These are phyloP conservation scores for Naganishia antarctica DNA, from an alignment of 768 basidiomycete species.

Conservation along the genomic window DNA sequence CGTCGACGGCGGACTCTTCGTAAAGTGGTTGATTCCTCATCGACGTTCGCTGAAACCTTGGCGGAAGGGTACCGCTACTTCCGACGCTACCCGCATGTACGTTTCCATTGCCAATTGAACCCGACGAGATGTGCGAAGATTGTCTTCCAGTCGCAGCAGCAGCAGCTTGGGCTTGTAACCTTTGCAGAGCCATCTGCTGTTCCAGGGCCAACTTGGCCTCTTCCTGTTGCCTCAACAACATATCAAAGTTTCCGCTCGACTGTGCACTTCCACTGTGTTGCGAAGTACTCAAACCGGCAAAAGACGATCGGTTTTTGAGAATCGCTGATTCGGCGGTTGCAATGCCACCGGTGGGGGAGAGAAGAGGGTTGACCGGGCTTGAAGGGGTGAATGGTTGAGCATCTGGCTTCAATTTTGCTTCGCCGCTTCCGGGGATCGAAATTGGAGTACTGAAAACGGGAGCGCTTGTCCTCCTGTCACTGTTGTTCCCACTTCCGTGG, in stretches of 20 bases:
- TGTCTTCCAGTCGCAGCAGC: conserved; percentile 58
- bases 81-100: background rate
- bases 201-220: conserved; percentile 38
- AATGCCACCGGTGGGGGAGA: conserved; percentile 25
- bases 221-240: conserved; percentile 38
- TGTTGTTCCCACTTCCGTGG: conserved; percentile 2
- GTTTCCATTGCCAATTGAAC: conserved; percentile 15
- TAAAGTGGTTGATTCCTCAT: conserved; percentile 35
- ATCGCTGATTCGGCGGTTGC: conserved; percentile 24
- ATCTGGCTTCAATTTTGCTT: conserved; percentile 16
- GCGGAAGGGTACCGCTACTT: conserved; percentile 28
- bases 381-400: conserved; percentile 22
- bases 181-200: conserved; percentile 43
- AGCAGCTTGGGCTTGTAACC: conserved; percentile 63
- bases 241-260: conserved; percentile 16
- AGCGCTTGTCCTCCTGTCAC: conserved; percentile 33
- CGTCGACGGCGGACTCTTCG: conserved; percentile 43
- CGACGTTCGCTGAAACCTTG: conserved; percentile 30
- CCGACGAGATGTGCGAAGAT: conserved; percentile 30
- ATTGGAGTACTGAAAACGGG: conserved; percentile 30
- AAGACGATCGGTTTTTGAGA: conserved; percentile 9
- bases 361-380: conserved; percentile 11
- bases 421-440: conserved; percentile 28
- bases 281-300: conserved; percentile 13
- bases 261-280: background rate